These are phyloP conservation scores for Panicum virgatum DNA, from an alignment of 202 grass and related monocot genomes.

Conservation along the genomic window DNA sequence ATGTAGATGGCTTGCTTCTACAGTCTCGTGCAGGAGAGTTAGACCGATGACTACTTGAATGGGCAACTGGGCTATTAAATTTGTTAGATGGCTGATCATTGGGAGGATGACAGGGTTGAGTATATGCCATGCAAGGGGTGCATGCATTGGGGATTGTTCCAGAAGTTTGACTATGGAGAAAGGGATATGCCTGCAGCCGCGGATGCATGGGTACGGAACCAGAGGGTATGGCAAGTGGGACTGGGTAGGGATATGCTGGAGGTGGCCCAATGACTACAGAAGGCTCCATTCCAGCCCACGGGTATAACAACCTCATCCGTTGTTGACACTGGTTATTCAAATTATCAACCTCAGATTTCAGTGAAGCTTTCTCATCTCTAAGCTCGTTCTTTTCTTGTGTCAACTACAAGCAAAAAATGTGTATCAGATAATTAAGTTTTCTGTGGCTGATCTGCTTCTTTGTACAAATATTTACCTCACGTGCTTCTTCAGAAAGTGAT, in stretches of 20 bases:
- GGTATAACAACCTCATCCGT: constrained; percentile 57
- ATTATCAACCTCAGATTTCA: constrained; percentile 84
- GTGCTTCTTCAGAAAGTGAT: constrained; percentile 76
- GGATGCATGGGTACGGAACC: constrained; percentile 65
- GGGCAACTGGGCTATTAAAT: constrained; percentile 36
- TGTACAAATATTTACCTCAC: constrained; percentile 60
- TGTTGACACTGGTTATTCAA: constrained; percentile 75
- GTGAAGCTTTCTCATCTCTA: constrained; percentile 75
- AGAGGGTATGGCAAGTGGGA: constrained; percentile 67
- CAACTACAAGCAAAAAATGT: constrained; percentile 56
- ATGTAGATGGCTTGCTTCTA: too few species aligned
- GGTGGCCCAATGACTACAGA: constrained; percentile 64
- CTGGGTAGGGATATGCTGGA: constrained; percentile 62
- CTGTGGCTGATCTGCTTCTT: constrained; percentile 1
- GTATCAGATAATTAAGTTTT: constrained; percentile 25
- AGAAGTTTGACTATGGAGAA: constrained; percentile 50
- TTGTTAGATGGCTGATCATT: constrained; percentile 56
- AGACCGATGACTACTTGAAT: constrained; percentile 47
- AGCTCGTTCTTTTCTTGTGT: constrained; percentile 87
- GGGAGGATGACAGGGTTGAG: constrained; percentile 49
- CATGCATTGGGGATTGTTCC: constrained; percentile 43
- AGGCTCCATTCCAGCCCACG: constrained; percentile 77
- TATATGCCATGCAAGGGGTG: constrained; percentile 53
- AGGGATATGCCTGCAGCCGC: constrained; percentile 59
- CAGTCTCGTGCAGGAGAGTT: too few species aligned